Evolutionary conservation across 1,284 basidiomycete species (phyloP).

Genomic region (Cerioporus squamosus): DNA sequence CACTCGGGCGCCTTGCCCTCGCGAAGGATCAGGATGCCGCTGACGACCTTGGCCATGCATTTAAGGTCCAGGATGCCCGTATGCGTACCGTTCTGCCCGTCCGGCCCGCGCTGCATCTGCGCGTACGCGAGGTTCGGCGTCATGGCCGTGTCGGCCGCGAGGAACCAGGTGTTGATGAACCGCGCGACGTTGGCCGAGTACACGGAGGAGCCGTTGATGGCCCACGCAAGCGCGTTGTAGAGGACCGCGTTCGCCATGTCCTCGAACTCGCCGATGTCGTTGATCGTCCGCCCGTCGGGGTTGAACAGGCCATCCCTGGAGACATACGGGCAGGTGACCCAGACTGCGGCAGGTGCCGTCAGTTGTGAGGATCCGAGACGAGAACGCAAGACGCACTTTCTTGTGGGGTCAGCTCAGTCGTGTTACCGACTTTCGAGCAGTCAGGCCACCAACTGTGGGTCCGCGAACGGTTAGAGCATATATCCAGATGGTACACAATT

Average conservation of each 20-base stretch:
- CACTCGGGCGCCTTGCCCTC: constrained; percentile 51
- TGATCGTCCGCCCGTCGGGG: constrained; percentile 32
- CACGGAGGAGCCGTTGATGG: constrained; percentile 42
- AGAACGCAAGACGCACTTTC: constrained; percentile 39
- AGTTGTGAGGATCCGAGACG: not conserved
- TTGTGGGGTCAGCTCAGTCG: constrained; percentile 49
- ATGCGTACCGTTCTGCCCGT: constrained; percentile 50
- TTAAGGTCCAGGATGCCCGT: constrained; percentile 70
- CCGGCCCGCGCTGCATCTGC: constrained; percentile 62
- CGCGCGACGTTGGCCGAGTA: constrained; percentile 43
- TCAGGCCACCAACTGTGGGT: constrained; percentile 61
- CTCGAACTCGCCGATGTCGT: constrained; percentile 59
- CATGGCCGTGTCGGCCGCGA: constrained; percentile 59
- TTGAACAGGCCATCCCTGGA: constrained; percentile 65
- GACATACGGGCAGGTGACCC: constrained; percentile 60
- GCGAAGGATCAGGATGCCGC: constrained; percentile 59
- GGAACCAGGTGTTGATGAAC: constrained; percentile 62
- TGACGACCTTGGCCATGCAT: constrained; percentile 60
- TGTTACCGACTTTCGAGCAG: constrained; percentile 45
- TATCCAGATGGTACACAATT: constrained; percentile 18
- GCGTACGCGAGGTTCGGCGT: constrained; percentile 70
- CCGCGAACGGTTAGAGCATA: constrained; percentile 5
- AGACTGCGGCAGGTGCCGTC: constrained; percentile 18
- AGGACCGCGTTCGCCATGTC: constrained; percentile 61
- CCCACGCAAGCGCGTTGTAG: constrained; percentile 64